Evolutionary conservation across 306 rosid genomes (phyloP), one percentile per base, ranked within the genome.

Genomic region (Prunus campanulata): DNA sequence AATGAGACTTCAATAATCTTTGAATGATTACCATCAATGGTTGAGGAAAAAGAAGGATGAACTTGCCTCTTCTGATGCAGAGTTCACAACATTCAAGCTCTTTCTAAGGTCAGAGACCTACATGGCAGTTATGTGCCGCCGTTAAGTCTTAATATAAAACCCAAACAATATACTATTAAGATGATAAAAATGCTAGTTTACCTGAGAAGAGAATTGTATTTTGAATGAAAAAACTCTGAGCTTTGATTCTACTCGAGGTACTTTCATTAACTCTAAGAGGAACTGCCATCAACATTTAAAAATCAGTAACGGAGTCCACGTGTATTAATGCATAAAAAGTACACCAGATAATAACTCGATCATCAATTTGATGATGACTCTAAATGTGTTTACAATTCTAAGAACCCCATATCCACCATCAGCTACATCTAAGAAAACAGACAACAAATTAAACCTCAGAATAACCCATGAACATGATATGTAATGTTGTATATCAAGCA

Each of bases 201-300:
- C 98, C 98, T 94, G 98, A 75, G 90, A 83, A 42, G 60, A 70
- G 86, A 94, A 94, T 77, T 89, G 97, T 75, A 90, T 90, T 89
- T 89, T 94, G 89, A 94, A 94, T 42, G 86, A 86, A 77, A 90
- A 90, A 56, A 94, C 97, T 86, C 91, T 83, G 52, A 94, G 98
- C 83, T 94, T 94, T 74, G 87, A 81, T 86, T 94, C 98, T 71
- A 84, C 96, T 65, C 97, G 91, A 48, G 98, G 96, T 72, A 94
- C 96, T 87, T 94, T 83, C 93, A 94, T 85, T n/a, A 85, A 84
- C 73, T 83, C 92, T 64, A 89, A 74, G 84, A 94, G 85, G 80
- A 94, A 94, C 98, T 94, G 96, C 51, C 64, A 77, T 60, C 51
- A 67, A 79, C 72, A 52, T 73, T 71, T n/a, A 59, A 35, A 75